Base-by-base conservation (phyloP, 2,329 filamentous ascomycete genomes). In the Lasiodiplodia citricola region DNA sequence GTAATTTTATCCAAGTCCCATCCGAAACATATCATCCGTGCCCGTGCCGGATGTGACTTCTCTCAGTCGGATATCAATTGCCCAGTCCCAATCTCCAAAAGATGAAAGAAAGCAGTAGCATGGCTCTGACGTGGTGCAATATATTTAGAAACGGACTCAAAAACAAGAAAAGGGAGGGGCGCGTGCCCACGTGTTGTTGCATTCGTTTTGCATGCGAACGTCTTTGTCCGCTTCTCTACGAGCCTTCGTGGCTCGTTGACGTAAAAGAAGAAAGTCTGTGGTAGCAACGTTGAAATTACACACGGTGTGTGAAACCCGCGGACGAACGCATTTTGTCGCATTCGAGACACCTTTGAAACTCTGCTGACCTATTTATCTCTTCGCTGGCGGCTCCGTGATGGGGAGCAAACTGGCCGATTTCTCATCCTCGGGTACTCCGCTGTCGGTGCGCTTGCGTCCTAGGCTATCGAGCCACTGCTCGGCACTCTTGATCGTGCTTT, bases 401-500 rank as follows among this genome's bases (percentile, higher is more conserved):
- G 56, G 44, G 2, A 68, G 31, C 10, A 23, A 25, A 16, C 55
- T 44, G 18, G 35, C 47, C 14, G 56, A 38, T n/a, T 68, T 68
- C 51, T 68, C 66, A 28, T 68, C 66, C 18, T 21, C 14, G 28
- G 66, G 47, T 23, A 4, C 23, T 44, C 35, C 50, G 21, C 55
- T 56, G 14, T 60, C 47, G 10, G 52, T 56, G 25, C 62, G 69
- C 68, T 73, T 79, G 51, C 83, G 80, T 44, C 85, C 92, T 69
- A 97, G 84, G 23, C 90, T 86, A 69, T 94, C 91, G 72, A 95
- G 92, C 96, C 96, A 98, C 73, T 91, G 89, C 80, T 98, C 95
- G 0, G 96, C 96, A 74, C 92, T 96, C 67, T 92, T 87, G 66
- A 98, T 91, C 0, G 96, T 98, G 66, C 93, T 92, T 73, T 96